Evolutionary conservation across 495 filamentous ascomycete genomes (phyloP).

Genomic region (Podospora comata): DNA sequence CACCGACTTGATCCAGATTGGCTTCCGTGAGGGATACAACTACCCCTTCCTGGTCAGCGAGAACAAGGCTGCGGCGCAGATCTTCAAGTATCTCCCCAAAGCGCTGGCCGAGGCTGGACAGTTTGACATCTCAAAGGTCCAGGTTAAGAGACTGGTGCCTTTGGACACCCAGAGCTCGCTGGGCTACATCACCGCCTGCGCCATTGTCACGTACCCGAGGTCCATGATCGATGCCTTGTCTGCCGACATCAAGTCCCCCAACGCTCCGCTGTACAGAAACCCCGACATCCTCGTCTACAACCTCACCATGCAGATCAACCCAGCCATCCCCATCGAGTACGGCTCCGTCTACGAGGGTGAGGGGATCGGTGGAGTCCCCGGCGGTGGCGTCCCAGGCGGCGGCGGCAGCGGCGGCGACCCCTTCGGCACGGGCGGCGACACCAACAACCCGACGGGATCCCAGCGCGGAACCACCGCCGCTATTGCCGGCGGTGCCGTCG

Average conservation of each 20-base stretch:
- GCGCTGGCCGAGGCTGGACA: slow-evolving; percentile 67
- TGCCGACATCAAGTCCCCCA: slow-evolving; percentile 63
- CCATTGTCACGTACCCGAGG: slow-evolving; percentile 67
- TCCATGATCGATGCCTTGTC: slow-evolving; percentile 60
- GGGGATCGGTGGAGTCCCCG: slow-evolving; percentile 18
- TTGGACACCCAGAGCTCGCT: slow-evolving; percentile 66
- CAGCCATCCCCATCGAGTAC: slow-evolving; percentile 73
- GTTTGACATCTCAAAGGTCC: slow-evolving; percentile 49
- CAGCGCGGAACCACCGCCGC: slow-evolving; percentile 76
- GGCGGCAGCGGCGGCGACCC: slow-evolving; percentile 30
- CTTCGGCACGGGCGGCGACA: slow-evolving; percentile 35
- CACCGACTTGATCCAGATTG: slow-evolving; percentile 71
- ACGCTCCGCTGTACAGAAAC: slow-evolving; percentile 70
- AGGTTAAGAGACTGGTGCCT: slow-evolving; percentile 71
- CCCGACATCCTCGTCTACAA: slow-evolving; percentile 55
- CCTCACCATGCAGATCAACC: slow-evolving; percentile 78
- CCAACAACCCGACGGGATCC: slow-evolving; percentile 32
- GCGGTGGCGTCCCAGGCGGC: slow-evolving; percentile 24
- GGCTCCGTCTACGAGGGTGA: slow-evolving; percentile 25
- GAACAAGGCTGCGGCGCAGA: slow-evolving; percentile 71
- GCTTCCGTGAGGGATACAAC: slow-evolving; percentile 74
- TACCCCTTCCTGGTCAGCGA: slow-evolving; percentile 75
- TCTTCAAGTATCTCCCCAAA: slow-evolving; percentile 75
- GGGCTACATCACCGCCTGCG: slow-evolving; percentile 82
- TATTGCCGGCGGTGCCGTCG: slow-evolving; percentile 73